phyloP scores from a whole-genome alignment of 1,284 basidiomycete genomes.

The Vanrija sp. region DNA sequence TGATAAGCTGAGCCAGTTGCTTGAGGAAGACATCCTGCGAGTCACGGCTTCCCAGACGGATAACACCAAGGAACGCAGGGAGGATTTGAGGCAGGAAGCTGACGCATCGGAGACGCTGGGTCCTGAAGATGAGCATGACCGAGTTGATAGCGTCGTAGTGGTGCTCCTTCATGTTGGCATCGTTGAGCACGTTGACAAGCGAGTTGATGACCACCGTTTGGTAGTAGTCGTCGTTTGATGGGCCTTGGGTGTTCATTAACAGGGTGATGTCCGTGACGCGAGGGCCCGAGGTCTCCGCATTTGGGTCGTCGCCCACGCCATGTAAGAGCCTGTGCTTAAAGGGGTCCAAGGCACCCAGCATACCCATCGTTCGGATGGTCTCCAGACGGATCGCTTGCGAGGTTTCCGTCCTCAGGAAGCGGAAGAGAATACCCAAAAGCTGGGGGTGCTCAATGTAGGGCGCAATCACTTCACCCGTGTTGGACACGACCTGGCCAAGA shows the following conservation, averaged over 20 bases:
- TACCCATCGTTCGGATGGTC: slow-evolving; percentile 87
- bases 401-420: slow-evolving; percentile 81
- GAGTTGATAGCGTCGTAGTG: slow-evolving; percentile 96
- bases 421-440: slow-evolving; percentile 78
- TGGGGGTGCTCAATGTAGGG: slow-evolving; percentile 89
- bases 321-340: slow-evolving; percentile 87
- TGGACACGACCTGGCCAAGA: slow-evolving; percentile 90
- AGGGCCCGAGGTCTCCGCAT: slow-evolving; percentile 50
- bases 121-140: slow-evolving; percentile 99
- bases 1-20: slow-evolving; percentile 91
- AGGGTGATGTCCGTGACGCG: slow-evolving; percentile 57
- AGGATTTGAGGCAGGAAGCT: slow-evolving; percentile 95
- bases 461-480: slow-evolving; percentile 89
- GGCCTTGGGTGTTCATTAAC: slow-evolving; percentile 56
- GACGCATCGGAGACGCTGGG: slow-evolving; percentile 93
- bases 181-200: slow-evolving; percentile 81
- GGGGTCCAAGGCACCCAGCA: slow-evolving; percentile 95
- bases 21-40: slow-evolving; percentile 93
- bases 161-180: slow-evolving; percentile 75
- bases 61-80: slow-evolving; percentile 88
- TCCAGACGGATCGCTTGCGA: slow-evolving; percentile 76
- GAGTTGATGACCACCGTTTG: slow-evolving; percentile 93
- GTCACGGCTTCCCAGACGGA: slow-evolving; percentile 70
- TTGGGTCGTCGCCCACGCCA: slow-evolving; percentile 67
- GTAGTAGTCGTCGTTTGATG: slow-evolving; percentile 87